Percentiles rank a stretch among this genome's conserved stretches.
Conservation (phyloP, 108 stramenopile species). For the Cyclotella kingstonii region DNA sequence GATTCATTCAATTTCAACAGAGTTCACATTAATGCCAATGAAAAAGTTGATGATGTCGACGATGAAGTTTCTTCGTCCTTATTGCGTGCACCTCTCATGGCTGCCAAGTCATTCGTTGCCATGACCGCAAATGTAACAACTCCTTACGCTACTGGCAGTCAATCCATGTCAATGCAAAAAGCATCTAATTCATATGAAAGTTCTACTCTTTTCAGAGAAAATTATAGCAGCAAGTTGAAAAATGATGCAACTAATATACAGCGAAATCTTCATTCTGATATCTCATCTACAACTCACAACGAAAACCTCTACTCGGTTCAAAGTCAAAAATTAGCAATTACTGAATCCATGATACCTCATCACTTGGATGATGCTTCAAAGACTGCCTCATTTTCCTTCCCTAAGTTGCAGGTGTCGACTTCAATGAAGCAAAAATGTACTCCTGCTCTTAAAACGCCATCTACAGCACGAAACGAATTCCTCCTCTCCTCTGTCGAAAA, state of each 20-base stretch:
- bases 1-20: neutral
- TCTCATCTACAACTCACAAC: no score
- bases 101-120: slow-evolving; percentile 22
- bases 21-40: neutral
- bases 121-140: neutral
- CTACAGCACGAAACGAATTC: slow-evolving; percentile 6
- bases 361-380: no score
- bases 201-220: no score
- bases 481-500: neutral
- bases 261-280: no score
- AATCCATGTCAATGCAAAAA: neutral
- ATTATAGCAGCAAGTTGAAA: no score
- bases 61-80: slow-evolving; percentile 16
- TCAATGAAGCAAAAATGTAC: neutral
- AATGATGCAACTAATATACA: no score
- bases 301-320: no score
- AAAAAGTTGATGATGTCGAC: slow-evolving; percentile 5
- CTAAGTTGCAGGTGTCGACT: no score
- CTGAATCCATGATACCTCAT: no score
- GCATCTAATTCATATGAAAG: neutral
- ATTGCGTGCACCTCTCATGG: slow-evolving; percentile 41
- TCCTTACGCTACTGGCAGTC: neutral
- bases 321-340: no score
- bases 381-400: no score
- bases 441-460: neutral